phyloP scores from a whole-genome alignment of 345 rosid genomes.

The Combretum micranthum region DNA sequence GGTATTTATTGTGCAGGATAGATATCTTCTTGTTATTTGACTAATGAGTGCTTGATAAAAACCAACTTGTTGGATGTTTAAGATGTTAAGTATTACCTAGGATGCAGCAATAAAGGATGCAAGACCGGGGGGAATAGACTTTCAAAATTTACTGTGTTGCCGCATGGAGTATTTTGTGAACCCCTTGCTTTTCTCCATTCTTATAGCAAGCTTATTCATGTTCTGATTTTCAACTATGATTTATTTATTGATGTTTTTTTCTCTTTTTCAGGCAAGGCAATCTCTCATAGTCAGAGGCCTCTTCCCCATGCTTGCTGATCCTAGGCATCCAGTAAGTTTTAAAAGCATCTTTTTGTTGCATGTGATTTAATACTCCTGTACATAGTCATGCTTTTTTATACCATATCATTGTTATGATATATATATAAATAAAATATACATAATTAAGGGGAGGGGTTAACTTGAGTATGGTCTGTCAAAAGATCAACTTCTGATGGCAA shows the following conservation, averaged over 20 bases:
- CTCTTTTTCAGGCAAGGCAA: slow-evolving; percentile 15
- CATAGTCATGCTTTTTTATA: no score
- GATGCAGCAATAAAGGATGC: background rate
- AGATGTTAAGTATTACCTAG: background rate
- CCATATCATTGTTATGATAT: no score
- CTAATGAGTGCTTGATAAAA: no score
- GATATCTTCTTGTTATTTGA: no score
- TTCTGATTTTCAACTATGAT: background rate
- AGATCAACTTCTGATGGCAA: no score
- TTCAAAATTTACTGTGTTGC: background rate
- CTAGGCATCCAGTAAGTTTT: slow-evolving; percentile 21
- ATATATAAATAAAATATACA: no score
- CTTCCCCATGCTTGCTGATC: slow-evolving; percentile 26
- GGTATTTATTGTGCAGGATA: no score
- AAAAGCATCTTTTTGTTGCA: background rate
- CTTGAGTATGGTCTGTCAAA: no score
- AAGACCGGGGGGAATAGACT: slow-evolving; percentile 1
- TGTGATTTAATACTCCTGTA: no score
- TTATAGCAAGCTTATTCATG: background rate
- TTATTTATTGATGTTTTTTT: background rate
- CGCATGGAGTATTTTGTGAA: background rate
- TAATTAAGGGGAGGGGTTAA: no score
- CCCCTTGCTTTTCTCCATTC: background rate
- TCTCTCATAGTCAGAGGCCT: slow-evolving; percentile 19
- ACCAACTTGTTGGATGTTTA: background rate